These are phyloP conservation scores for Nakataea oryzae DNA, from an alignment of 2,329 filamentous ascomycete species.

Conservation along the genomic window DNA sequence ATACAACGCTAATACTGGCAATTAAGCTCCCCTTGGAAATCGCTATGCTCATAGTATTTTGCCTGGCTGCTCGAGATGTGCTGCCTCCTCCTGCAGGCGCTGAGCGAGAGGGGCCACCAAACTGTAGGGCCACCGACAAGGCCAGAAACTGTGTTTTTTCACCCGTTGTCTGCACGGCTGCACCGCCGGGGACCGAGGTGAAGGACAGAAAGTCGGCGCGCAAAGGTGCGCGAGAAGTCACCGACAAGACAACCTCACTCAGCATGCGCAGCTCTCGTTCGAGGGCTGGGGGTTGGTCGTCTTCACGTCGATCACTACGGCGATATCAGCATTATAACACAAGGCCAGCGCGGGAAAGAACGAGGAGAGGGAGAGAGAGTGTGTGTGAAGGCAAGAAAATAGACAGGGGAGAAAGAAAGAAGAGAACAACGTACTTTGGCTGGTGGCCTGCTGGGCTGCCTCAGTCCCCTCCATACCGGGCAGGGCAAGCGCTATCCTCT, in stretches of 20 bases:
- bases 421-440: slow-evolving; percentile 56
- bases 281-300: slow-evolving; percentile 60
- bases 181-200: not conserved
- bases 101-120: not conserved
- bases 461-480: slow-evolving; percentile 95
- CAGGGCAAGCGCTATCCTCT: slow-evolving; percentile 93
- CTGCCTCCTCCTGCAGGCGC: not conserved
- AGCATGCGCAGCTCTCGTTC: slow-evolving; percentile 68
- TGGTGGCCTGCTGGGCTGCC: slow-evolving; percentile 59
- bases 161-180: not conserved
- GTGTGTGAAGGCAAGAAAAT: not conserved
- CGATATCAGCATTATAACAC: slow-evolving; percentile 13
- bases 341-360: not conserved
- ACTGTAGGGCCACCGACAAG: not conserved
- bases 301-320: slow-evolving; percentile 83
- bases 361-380: not conserved
- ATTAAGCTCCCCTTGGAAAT: not conserved
- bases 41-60: not conserved
- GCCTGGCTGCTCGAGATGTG: not conserved
- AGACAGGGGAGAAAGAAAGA: not conserved
- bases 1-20: slow-evolving; percentile 5
- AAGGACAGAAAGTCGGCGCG: too few species aligned
- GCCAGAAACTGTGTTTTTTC: not conserved
- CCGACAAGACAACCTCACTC: slow-evolving; percentile 10
- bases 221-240: not conserved